Conservation (phyloP, 768 basidiomycete genomes). For the Chalciporus pseudorubinellus region DNA sequence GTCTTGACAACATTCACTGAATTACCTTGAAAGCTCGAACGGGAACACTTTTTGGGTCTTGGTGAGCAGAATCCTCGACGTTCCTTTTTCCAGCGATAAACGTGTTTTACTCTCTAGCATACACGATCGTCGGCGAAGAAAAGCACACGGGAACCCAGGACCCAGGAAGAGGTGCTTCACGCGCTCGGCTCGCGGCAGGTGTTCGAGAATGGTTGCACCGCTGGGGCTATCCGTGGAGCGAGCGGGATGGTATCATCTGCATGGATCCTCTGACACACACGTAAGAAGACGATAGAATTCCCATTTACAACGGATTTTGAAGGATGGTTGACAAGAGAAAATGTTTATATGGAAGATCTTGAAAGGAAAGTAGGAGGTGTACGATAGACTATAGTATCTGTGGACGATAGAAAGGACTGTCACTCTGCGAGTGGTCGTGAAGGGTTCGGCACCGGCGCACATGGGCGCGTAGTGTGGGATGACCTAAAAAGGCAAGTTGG, state of each 20-base stretch:
- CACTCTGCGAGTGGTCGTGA: background rate
- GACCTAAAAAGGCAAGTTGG: constrained; percentile 1
- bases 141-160: constrained; percentile 96
- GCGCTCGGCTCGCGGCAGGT: constrained; percentile 78
- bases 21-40: constrained; percentile 59
- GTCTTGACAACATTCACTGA: constrained; percentile 11
- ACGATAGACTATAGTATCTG: constrained; percentile 2
- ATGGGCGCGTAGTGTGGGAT: background rate
- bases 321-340: background rate
- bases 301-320: constrained; percentile 6
- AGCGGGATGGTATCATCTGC: constrained; percentile 86
- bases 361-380: constrained; percentile 4
- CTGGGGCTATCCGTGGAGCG: constrained; percentile 96
- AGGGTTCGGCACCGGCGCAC: too few relatives aligned
- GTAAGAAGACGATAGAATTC: constrained; percentile 11
- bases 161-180: constrained; percentile 73
- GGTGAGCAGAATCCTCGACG: constrained; percentile 44
- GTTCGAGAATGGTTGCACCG: constrained; percentile 89
- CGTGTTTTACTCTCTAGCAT: constrained; percentile 50
- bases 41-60: constrained; percentile 83
- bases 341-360: background rate
- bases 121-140: constrained; percentile 90
- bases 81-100: background rate
- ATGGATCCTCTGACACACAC: constrained; percentile 82
- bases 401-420: background rate